Conservation (phyloP, 2,329 filamentous ascomycete species). For the Cordyceps fumosorosea region DNA sequence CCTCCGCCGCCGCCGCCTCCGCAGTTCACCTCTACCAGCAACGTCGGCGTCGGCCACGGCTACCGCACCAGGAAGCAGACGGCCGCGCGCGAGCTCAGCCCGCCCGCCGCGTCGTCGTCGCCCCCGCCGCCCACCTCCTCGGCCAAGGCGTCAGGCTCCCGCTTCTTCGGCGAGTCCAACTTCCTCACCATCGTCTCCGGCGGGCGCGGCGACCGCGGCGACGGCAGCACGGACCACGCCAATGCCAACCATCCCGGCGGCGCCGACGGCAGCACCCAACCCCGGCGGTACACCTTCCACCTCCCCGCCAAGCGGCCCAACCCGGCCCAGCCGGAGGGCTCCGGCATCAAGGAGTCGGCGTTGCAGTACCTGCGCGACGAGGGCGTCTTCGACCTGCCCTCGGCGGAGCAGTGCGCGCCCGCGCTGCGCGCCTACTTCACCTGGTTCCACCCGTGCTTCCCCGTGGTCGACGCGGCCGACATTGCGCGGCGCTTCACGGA, state of each 20-base stretch:
- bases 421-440: conserved; percentile 46
- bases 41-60: neutral
- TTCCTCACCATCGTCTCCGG: conserved; percentile 31
- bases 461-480: conserved; percentile 42
- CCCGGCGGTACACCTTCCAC: conserved; percentile 24
- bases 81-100: conserved; percentile 9
- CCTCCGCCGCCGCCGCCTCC: neutral
- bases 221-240: neutral
- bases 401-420: conserved; percentile 32
- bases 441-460: conserved; percentile 52
- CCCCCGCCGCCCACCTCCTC: conserved; percentile 12
- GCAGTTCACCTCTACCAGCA: neutral
- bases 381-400: conserved; percentile 38
- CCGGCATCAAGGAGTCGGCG: conserved; percentile 39
- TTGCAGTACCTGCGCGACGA: conserved; percentile 43
- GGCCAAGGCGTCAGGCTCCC: conserved; percentile 20
- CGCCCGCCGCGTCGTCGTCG: neutral
- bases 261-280: neutral
- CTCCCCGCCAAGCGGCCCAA: conserved; percentile 23
- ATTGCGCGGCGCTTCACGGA: conserved; percentile 33
- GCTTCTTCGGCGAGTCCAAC: conserved; percentile 34
- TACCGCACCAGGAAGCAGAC: conserved; percentile 11
- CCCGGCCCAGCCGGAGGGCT: conserved; percentile 16
- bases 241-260: conserved; percentile 15
- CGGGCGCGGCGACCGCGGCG: neutral